These are phyloP conservation scores for Malassezia vespertilionis DNA, from an alignment of 1,284 basidiomycete genomes.

Conservation along the genomic window DNA sequence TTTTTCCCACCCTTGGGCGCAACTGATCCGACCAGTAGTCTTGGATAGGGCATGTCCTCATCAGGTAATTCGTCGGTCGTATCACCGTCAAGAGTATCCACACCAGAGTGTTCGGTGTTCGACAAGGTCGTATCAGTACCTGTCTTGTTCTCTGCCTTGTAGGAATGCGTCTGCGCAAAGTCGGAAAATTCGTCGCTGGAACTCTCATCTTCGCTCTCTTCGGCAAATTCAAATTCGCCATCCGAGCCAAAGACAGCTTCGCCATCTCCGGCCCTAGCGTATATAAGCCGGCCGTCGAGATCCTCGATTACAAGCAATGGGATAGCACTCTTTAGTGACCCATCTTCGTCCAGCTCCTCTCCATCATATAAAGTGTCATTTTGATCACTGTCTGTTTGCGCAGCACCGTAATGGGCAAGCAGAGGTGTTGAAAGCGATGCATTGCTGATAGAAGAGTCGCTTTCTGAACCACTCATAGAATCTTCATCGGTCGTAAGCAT, in stretches of 20 bases:
- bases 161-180: no score
- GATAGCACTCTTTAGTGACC: slow-evolving; percentile 25
- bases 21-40: slow-evolving; percentile 43
- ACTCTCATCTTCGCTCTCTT: slow-evolving; percentile 40
- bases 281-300: slow-evolving; percentile 44
- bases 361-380: slow-evolving; percentile 11
- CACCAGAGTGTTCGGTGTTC: no score
- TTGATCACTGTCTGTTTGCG: slow-evolving; percentile 5
- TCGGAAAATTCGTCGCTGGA: slow-evolving; percentile 17
- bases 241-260: slow-evolving; percentile 47
- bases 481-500: slow-evolving; percentile 22
- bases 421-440: slow-evolving; percentile 27
- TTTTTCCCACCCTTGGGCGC: slow-evolving; percentile 41
- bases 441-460: slow-evolving; percentile 36
- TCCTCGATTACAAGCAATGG: slow-evolving; percentile 46
- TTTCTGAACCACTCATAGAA: slow-evolving; percentile 25
- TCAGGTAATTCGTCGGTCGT: slow-evolving; percentile 46
- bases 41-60: slow-evolving; percentile 45
- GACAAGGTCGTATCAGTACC: no score
- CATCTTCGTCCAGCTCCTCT: slow-evolving; percentile 12
- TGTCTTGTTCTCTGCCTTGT: no score
- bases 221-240: slow-evolving; percentile 45
- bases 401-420: slow-evolving; percentile 32
- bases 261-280: slow-evolving; percentile 43
- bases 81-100: slow-evolving; percentile 32